phyloP scores from a whole-genome alignment of 108 stramenopile genomes.

The Cyclotella baltica region DNA sequence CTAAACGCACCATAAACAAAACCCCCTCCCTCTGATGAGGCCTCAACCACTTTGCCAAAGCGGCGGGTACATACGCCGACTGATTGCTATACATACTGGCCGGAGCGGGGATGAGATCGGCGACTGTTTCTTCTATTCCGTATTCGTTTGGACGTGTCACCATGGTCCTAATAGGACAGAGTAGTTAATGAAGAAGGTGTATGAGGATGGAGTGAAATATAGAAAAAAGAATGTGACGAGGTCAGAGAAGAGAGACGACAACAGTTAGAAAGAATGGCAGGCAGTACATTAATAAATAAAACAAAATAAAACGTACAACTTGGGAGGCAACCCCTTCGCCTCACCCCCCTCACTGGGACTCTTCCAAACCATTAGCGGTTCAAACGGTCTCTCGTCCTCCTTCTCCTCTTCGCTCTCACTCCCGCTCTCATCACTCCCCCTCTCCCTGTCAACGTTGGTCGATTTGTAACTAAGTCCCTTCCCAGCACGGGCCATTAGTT shows the following conservation, averaged over 20 bases:
- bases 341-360: slow-evolving; percentile 84
- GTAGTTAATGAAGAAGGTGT: slow-evolving; percentile 7
- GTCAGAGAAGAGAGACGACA: no score
- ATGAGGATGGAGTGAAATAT: no score
- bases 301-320: slow-evolving; percentile 53
- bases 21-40: slow-evolving; percentile 99
- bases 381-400: slow-evolving; percentile 75
- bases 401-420: slow-evolving; percentile 65
- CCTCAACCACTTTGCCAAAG: slow-evolving; percentile 95
- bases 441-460: slow-evolving; percentile 3
- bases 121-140: slow-evolving; percentile 84
- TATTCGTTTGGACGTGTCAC: slow-evolving; percentile 83
- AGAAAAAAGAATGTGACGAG: no score
- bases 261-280: slow-evolving; percentile 1
- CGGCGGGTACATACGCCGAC: slow-evolving; percentile 87
- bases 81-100: slow-evolving; percentile 64
- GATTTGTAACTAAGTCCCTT: slow-evolving; percentile 65
- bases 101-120: slow-evolving; percentile 65
- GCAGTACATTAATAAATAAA: slow-evolving; percentile 12
- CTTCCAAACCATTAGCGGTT: slow-evolving; percentile 82
- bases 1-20: slow-evolving; percentile 70
- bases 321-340: slow-evolving; percentile 76
- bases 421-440: slow-evolving; percentile 36
- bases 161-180: slow-evolving; percentile 50
- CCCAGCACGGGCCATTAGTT: slow-evolving; percentile 76